These are phyloP conservation scores for Sutorius eximius DNA, from an alignment of 1,284 basidiomycete genomes.

Conservation along the genomic window DNA sequence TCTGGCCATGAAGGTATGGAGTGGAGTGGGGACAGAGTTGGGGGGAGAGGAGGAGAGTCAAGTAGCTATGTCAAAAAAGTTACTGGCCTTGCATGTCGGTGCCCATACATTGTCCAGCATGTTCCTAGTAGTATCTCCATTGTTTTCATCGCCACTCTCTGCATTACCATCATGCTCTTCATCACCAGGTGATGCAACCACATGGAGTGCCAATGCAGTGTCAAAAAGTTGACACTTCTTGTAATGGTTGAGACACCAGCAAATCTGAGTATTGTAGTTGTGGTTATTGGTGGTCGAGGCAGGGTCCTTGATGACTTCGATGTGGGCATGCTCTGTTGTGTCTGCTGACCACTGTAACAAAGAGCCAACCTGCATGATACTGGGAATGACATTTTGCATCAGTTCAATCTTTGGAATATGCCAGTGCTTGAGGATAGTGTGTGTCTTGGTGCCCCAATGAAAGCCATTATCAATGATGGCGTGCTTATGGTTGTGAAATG, in stretches of 20 bases:
- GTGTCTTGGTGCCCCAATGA: neutral
- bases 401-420: constrained; percentile 31
- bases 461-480: constrained; percentile 10
- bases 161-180: too few species aligned
- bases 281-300: constrained; percentile 27
- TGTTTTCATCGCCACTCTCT: too few species aligned
- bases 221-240: too few species aligned
- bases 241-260: neutral
- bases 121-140: too few species aligned
- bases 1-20: too few species aligned
- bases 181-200: too few species aligned
- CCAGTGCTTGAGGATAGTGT: neutral
- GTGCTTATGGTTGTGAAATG: constrained; percentile 3
- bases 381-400: constrained; percentile 33
- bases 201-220: too few species aligned
- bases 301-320: constrained; percentile 33
- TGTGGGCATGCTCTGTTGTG: constrained; percentile 33
- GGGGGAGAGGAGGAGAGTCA: too few species aligned
- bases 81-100: too few species aligned
- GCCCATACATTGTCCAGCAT: too few species aligned
- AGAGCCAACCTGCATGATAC: constrained; percentile 26
- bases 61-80: too few species aligned
- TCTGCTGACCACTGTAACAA: constrained; percentile 36
- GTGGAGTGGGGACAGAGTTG: too few species aligned
- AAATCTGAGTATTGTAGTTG: constrained; percentile 33